Conservation (phyloP, 805 yeast species). For the Sungouiella blattae region DNA sequence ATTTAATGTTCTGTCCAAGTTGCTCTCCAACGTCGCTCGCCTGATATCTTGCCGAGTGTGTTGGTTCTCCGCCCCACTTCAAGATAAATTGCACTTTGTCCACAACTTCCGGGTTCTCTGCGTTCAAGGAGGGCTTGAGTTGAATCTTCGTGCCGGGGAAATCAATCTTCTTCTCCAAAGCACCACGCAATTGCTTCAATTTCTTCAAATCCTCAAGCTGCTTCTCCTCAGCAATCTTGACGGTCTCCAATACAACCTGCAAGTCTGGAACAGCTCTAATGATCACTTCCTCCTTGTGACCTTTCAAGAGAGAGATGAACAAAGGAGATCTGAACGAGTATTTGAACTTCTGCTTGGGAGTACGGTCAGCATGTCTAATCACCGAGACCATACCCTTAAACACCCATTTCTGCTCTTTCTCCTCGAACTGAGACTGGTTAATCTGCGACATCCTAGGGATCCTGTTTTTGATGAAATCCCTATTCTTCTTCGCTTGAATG, state of each 20-base stretch:
- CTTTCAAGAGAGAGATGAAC: slow-evolving; percentile 82
- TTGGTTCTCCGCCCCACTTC: slow-evolving; percentile 99
- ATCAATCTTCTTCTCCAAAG: slow-evolving; percentile 81
- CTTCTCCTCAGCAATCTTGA: slow-evolving; percentile 74
- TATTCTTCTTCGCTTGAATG: slow-evolving; percentile 44
- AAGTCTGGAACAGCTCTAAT: slow-evolving; percentile 87
- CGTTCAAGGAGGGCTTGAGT: slow-evolving; percentile 77
- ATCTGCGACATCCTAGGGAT: slow-evolving; percentile 34
- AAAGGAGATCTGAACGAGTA: slow-evolving; percentile 88
- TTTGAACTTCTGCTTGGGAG: slow-evolving; percentile 97
- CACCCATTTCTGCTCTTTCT: slow-evolving; percentile 88
- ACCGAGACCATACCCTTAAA: slow-evolving; percentile 90
- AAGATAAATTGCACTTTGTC: slow-evolving; percentile 94
- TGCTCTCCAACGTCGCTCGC: slow-evolving; percentile 95
- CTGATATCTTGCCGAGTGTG: slow-evolving; percentile 94
- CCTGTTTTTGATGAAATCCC: slow-evolving; percentile 37
- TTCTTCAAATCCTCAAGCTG: slow-evolving; percentile 78
- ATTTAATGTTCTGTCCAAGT: slow-evolving; percentile 83
- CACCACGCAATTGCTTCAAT: slow-evolving; percentile 69
- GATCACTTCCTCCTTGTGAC: slow-evolving; percentile 93
- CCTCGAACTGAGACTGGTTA: slow-evolving; percentile 43
- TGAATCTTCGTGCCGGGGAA: slow-evolving; percentile 97
- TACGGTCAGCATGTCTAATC: slow-evolving; percentile 95
- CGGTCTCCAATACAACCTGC: slow-evolving; percentile 79
- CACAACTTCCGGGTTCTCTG: slow-evolving; percentile 59